phyloP scores from a whole-genome alignment of 352 stramenopile genomes.

The Globisporangium orthogonon region DNA sequence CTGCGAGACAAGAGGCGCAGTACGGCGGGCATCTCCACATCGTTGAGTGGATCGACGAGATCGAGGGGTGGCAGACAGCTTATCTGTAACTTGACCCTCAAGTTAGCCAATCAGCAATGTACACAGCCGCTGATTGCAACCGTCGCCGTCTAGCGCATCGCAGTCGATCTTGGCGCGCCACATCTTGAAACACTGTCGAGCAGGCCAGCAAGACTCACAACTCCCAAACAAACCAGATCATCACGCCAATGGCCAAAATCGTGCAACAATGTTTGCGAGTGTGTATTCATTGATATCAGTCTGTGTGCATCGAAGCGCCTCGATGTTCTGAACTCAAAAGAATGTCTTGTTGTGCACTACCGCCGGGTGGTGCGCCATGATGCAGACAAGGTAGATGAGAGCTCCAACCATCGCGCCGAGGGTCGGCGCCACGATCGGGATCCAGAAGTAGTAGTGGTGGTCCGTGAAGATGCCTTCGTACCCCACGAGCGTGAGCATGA shows the following conservation, averaged over 20 bases:
- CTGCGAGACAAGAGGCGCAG: background rate
- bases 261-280: too few species aligned
- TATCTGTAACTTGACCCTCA: too few species aligned
- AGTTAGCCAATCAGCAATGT: too few species aligned
- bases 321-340: conserved; percentile 10
- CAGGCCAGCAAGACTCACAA: background rate
- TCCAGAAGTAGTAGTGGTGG: conserved; percentile 30
- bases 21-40: conserved; percentile 5
- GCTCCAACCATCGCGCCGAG: conserved; percentile 19
- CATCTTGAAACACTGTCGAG: too few species aligned
- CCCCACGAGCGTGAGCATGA: conserved; percentile 22
- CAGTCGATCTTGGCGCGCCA: too few species aligned
- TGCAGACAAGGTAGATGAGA: conserved; percentile 21
- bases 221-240: background rate
- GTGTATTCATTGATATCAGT: background rate
- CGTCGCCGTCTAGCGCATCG: too few species aligned
- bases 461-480: conserved; percentile 22
- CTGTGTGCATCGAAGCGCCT: background rate
- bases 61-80: background rate
- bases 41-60: background rate
- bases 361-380: conserved; percentile 27
- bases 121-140: too few species aligned
- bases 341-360: conserved; percentile 18
- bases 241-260: background rate
- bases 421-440: conserved; percentile 25